These are phyloP conservation scores for Arthrobotrys musiformis DNA, from an alignment of 2,329 filamentous ascomycete species.

Conservation along the genomic window DNA sequence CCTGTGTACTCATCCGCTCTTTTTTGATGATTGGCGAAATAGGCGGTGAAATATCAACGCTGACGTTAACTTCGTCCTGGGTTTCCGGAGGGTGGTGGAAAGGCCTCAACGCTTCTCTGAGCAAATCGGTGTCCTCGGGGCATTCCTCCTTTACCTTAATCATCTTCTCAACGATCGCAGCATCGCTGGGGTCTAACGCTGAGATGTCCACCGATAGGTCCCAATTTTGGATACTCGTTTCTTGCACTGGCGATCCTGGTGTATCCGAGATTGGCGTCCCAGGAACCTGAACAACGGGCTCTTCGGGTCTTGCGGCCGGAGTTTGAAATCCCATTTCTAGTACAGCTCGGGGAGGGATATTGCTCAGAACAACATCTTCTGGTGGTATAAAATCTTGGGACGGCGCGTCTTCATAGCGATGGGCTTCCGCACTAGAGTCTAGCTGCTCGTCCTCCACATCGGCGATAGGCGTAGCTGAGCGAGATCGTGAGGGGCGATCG, in stretches of 20 bases:
- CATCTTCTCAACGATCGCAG: conserved; percentile 31
- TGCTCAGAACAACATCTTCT: neutral
- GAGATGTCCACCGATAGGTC: conserved; percentile 41
- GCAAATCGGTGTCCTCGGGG: conserved; percentile 35
- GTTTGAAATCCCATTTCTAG: neutral
- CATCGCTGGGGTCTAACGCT: conserved; percentile 22
- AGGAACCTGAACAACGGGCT: conserved; percentile 24
- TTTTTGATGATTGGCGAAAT: conserved; percentile 29
- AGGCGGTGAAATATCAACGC: conserved; percentile 39
- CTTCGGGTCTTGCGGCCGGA: neutral
- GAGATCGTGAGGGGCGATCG: neutral
- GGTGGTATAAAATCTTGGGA: neutral
- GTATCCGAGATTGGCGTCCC: conserved; percentile 13
- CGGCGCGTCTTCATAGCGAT: conserved; percentile 34
- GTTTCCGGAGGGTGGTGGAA: conserved; percentile 36
- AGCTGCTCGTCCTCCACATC: neutral
- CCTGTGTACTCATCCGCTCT: conserved; percentile 37
- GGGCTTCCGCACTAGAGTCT: conserved; percentile 35
- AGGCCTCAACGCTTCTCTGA: conserved; percentile 30
- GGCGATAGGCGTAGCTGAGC: neutral
- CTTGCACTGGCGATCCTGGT: conserved; percentile 3
- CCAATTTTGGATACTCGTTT: conserved; percentile 32
- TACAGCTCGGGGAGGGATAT: neutral
- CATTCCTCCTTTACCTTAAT: conserved; percentile 48
- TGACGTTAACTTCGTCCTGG: conserved; percentile 21